Evolutionary conservation across 768 basidiomycete genomes (phyloP).

Genomic region (Lyophyllum shimeji): DNA sequence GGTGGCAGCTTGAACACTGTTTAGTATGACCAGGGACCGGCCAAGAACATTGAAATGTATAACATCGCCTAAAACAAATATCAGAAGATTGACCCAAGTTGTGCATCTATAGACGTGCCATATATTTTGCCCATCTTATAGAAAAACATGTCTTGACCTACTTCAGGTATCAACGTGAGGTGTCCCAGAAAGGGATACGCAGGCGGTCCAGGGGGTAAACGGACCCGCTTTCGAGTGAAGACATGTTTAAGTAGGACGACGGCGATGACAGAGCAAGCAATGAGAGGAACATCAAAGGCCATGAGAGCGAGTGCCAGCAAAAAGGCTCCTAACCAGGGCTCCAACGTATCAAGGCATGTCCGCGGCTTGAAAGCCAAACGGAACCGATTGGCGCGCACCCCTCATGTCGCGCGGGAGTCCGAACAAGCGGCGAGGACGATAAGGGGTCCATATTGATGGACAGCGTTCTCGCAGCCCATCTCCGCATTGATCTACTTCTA

Average conservation of each 20-base stretch:
- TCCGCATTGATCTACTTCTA: no score
- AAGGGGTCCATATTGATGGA: no score
- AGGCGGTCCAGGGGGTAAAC: conserved; percentile 3
- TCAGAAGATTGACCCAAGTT: neutral
- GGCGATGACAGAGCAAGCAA: neutral
- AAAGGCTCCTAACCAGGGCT: no score
- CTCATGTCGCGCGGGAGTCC: no score
- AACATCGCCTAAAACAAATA: conserved; percentile 6
- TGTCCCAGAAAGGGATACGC: neutral
- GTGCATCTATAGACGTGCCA: neutral
- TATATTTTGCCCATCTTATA: conserved; percentile 1
- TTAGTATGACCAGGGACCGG: conserved; percentile 26
- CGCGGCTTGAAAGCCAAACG: no score
- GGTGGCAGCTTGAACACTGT: conserved; percentile 31
- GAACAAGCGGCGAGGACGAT: no score
- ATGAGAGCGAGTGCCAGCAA: no score
- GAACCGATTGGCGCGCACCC: no score
- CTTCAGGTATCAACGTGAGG: neutral
- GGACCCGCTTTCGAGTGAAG: neutral
- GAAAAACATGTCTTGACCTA: neutral
- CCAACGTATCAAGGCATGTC: no score
- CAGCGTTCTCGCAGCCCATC: no score
- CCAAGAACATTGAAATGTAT: conserved; percentile 20
- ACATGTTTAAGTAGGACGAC: neutral
- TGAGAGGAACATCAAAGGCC: neutral